Conservation (phyloP, 2,329 filamentous ascomycete species). For the Blastomyces gilchristii region DNA sequence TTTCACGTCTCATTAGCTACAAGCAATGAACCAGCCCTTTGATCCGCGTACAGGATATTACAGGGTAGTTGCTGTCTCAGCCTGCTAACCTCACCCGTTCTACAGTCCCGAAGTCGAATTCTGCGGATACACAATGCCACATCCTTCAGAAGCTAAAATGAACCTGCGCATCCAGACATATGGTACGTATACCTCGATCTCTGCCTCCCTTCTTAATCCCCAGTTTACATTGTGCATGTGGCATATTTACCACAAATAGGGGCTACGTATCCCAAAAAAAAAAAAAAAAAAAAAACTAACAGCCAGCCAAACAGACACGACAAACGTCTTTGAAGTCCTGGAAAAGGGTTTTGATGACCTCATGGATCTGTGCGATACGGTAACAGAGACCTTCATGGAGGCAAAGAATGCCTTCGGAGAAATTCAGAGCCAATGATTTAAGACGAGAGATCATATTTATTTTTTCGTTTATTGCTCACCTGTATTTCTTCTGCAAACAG, state of each 20-base stretch:
- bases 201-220: neutral
- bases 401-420: slow-evolving; percentile 53
- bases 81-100: neutral
- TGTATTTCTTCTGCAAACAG: neutral
- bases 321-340: slow-evolving; percentile 71
- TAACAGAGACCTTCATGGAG: slow-evolving; percentile 75
- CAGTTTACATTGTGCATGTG: neutral
- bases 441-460: neutral
- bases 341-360: slow-evolving; percentile 84
- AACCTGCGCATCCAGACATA: slow-evolving; percentile 96
- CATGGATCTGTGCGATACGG: slow-evolving; percentile 84
- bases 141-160: slow-evolving; percentile 94
- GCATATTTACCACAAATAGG: neutral
- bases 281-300: neutral
- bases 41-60: neutral
- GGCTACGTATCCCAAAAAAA: too few relatives aligned
- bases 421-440: slow-evolving; percentile 17
- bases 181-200: slow-evolving; percentile 48
- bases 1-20: neutral
- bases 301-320: slow-evolving; percentile 51
- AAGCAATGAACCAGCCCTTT: neutral
- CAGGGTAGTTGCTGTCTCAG: neutral
- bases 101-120: slow-evolving; percentile 87
- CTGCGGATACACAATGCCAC: slow-evolving; percentile 94
- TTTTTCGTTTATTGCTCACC: neutral